These are phyloP conservation scores for Cordyceps cateniannulata DNA, from an alignment of 2,329 filamentous ascomycete genomes.

Conservation along the genomic window DNA sequence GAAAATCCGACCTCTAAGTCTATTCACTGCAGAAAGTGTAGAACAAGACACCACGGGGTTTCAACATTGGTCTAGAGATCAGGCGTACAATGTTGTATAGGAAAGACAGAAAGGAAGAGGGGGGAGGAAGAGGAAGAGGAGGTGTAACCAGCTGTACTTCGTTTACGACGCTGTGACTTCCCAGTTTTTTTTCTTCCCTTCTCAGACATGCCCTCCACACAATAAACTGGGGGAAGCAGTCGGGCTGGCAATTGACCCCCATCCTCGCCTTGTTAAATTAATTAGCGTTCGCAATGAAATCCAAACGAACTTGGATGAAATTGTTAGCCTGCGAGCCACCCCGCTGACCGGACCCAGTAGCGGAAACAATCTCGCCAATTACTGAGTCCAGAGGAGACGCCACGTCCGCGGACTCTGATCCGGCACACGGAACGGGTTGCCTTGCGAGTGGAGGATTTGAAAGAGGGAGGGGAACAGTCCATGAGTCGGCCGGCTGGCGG, in stretches of 20 bases:
- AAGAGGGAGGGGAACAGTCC: too few relatives aligned
- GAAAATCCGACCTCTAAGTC: too few relatives aligned
- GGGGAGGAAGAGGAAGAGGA: background rate
- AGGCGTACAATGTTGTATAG: background rate
- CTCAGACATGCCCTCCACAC: background rate
- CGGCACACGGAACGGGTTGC: background rate
- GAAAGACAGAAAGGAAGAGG: background rate
- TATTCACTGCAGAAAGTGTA: background rate
- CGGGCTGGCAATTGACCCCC: background rate
- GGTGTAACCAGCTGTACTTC: background rate
- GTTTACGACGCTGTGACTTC: background rate
- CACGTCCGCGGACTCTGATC: constrained; percentile 10
- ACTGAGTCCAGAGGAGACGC: background rate
- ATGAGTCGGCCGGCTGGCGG: too few relatives aligned
- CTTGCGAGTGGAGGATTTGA: background rate
- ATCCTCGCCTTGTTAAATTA: background rate
- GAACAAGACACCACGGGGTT: background rate
- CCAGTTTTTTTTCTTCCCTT: background rate
- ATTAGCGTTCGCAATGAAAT: background rate
- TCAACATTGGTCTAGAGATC: background rate
- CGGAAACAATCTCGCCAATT: constrained; percentile 8
- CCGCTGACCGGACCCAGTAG: background rate
- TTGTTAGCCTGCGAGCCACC: background rate
- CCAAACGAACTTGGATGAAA: background rate
- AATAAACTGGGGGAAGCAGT: background rate